Evolutionary conservation across 2,329 filamentous ascomycete genomes (phyloP), one percentile per base, ranked within the genome.

Genomic region (Cladosporium colombiae): DNA sequence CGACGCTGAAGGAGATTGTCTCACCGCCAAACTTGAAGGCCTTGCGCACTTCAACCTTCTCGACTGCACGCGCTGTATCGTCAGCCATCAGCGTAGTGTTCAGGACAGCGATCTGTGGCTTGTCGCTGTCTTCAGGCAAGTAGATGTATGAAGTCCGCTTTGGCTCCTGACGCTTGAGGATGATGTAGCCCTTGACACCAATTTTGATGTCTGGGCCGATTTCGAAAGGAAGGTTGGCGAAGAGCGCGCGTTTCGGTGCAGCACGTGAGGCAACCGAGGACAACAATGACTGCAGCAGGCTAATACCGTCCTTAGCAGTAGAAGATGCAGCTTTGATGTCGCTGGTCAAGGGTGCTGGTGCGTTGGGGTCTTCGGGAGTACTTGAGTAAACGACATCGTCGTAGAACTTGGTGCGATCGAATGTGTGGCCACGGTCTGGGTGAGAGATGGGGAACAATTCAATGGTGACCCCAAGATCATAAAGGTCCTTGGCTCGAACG

Each of bases 21-120:
- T 96, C 92, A 46, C 92, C 93, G 14, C 94, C 95, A 74, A 98
- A 98, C 73, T 95, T 97, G 82, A 95, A 99, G 0, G 94, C 95
- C 78, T 95, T 97, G 66, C 90, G 90, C 23, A 96, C 86, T 73
- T 98, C 93, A 3, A 80, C 81, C 71, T 93, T 93, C 68, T 96
- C 89, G 0, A 98, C 88, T 0, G 88, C 87, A 44, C 89, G 85
- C 2, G 89, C 86, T 21, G 88, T 93, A 71, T 96, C 92, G 67
- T 92, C 91, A 4, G 92, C 89, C 64, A 93, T 84, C 65, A 89
- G 87, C 1, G 88, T 89, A 0, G 91, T 95, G 71, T 90, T 86
- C 1, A 91, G 88, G 14, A 86, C 83, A 0, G 88, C 93, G 65
- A 98, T 89, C 74, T 97, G 90, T 0, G 92, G 86, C 69, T 88